Base-by-base conservation (phyloP, 2,329 filamentous ascomycete genomes). In the Pestalotiopsis sp. region DNA sequence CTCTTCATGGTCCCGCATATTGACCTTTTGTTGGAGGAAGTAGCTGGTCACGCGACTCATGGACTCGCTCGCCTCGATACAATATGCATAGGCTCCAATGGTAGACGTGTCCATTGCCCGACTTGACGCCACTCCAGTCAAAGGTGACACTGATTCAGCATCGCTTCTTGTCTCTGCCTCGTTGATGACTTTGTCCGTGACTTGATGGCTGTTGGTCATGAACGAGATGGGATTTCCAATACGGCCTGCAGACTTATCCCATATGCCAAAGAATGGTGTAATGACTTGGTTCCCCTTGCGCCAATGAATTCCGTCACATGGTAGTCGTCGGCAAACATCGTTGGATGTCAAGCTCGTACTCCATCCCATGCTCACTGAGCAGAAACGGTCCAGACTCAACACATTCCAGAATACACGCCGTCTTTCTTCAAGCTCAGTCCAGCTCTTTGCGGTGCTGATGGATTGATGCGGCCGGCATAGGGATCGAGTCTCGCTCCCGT, bases 191-290 rank as follows among this genome's bases (percentile, higher is more conserved):
- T 69, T 65, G 25, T 69, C 65, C 12, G 64, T 65, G 45, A 57
- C 69, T 23, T 64, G 67, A 17, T 76, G 74, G 11, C 75, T 78
- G 0, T 70, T 73, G 57, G 1, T 80, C 78, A 82, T 73, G 13
- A 81, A 83, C 0, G 81, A 76, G 2, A 83, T 80, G 0, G 80
- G 79, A 7, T 81, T 83, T 3, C 81, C 82, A 17, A 83, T 82
- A 27, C 75, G 79, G 5, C 76, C 81, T 0, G 76, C 75, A 0
- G 82, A 81, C 2, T 76, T 76, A 52, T 84, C 82, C 81, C 81
- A 84, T 7, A 84, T 83, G 1, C 81, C 80, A n/a, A 84, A 83
- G 67, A 78, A 84, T 0, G 82, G 82, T 0, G 83, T 82, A 1
- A 72, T 70, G 0, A 83, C 81, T 0, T 79, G 74, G 68, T 82